phyloP scores from a whole-genome alignment of 2,329 filamentous ascomycete genomes.

The Aspergillus caelatus region DNA sequence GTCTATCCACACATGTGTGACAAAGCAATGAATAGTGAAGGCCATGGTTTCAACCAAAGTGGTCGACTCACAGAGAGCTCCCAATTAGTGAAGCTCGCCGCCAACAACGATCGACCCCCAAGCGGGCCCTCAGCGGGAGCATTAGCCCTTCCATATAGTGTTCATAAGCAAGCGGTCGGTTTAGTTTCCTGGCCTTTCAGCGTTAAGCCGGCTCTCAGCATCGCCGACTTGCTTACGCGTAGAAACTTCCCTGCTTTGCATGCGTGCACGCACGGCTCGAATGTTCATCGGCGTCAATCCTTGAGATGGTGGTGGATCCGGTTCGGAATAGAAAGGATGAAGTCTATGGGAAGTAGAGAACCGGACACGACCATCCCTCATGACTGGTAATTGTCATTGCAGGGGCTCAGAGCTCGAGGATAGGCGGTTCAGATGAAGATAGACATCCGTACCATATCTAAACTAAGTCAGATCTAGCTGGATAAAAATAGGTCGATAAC shows the following conservation, averaged over 20 bases:
- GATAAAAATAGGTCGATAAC: background rate
- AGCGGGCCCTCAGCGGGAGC: background rate
- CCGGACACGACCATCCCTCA: slow-evolving; percentile 68
- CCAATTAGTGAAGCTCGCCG: background rate
- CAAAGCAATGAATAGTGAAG: background rate
- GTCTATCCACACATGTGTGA: background rate
- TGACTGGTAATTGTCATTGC: slow-evolving; percentile 89
- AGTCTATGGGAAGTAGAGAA: slow-evolving; percentile 45
- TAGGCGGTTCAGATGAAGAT: slow-evolving; percentile 93
- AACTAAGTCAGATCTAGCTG: background rate
- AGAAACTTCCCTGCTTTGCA: slow-evolving; percentile 73
- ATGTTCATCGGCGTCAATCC: slow-evolving; percentile 56
- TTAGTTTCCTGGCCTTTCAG: slow-evolving; percentile 35
- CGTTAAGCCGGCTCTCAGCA: slow-evolving; percentile 74
- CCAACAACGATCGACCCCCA: background rate
- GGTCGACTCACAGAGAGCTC: background rate
- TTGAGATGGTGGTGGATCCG: slow-evolving; percentile 44
- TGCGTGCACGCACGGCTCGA: slow-evolving; percentile 68
- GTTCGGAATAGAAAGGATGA: slow-evolving; percentile 42
- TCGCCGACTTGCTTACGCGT: slow-evolving; percentile 91
- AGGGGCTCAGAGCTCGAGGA: slow-evolving; percentile 95
- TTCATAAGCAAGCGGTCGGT: slow-evolving; percentile 8
- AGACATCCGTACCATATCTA: slow-evolving; percentile 97
- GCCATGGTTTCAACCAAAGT: background rate
- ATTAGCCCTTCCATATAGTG: background rate